phyloP scores from a whole-genome alignment of 345 rosid species.

The Arabis alpina region DNA sequence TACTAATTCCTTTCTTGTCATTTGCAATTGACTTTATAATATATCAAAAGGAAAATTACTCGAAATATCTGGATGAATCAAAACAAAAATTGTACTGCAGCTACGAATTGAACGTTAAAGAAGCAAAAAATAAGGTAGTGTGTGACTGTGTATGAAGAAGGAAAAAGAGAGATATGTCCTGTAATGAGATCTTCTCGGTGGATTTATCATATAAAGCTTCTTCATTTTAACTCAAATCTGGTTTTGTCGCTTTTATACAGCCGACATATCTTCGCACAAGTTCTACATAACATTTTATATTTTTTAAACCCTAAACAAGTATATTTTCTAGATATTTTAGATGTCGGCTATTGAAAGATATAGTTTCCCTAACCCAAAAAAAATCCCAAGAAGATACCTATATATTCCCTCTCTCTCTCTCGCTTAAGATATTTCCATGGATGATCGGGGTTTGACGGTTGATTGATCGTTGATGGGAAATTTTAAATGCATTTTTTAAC shows the following conservation, averaged over 20 bases:
- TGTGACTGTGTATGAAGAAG: slow-evolving; percentile 17
- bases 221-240: slow-evolving; percentile 27
- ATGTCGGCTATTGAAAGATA: slow-evolving; percentile 32
- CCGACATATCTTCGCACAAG: slow-evolving; percentile 40
- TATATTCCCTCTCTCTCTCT: slow-evolving; percentile 1
- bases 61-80: neutral
- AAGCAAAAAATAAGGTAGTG: slow-evolving; percentile 16
- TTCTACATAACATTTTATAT: slow-evolving; percentile 11
- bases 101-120: slow-evolving; percentile 26
- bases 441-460: slow-evolving; percentile 1
- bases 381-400: neutral
- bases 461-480: neutral
- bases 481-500: too few relatives aligned
- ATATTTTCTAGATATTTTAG: slow-evolving; percentile 25
- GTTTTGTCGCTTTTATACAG: slow-evolving; percentile 16
- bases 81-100: slow-evolving; percentile 12
- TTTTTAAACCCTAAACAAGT: slow-evolving; percentile 14
- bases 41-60: neutral
- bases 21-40: too few relatives aligned
- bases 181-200: slow-evolving; percentile 41
- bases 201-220: slow-evolving; percentile 35
- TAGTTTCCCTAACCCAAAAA: neutral
- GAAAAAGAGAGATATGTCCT: slow-evolving; percentile 19
- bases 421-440: slow-evolving; percentile 22
- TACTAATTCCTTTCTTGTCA: too few relatives aligned